Base-by-base conservation (phyloP, 768 basidiomycete species). In the Lactarius hatsudake region DNA sequence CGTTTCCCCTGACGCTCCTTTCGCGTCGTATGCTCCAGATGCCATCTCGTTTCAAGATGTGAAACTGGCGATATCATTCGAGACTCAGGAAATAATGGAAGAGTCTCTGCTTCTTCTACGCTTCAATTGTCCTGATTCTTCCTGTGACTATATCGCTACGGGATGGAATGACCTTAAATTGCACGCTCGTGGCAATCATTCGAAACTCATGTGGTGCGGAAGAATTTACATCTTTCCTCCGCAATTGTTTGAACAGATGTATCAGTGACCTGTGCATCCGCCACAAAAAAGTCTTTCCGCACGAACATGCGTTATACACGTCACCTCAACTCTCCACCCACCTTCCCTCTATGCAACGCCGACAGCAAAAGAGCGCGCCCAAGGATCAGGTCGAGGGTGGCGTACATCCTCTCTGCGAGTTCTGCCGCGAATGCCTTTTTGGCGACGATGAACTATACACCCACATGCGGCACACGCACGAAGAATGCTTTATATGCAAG, bases 401-500 rank as follows among this genome's bases (percentile, higher is more conserved):
- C 2, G 74, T 86, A 1, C 92, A 94, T 71, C 92, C 93, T 0
- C 71, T 91, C 2, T 96, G 93, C 75, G 86, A 86, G 72, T 98
- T 98, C 75, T 97, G 95, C 72, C 86, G 85, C n/a, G 90, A 94
- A 71, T 95, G 91, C 72, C 95, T 91, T 82, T 97, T 96, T 75
- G 80, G 89, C n/a, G 89, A 90, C 63, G 96, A 98, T 73, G 95
- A 95, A 72, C 79, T 98, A n/a, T 97, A 88, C 75, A 80, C 87
- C 28, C 97, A 99, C 76, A 93, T 98, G 89, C 86, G 96, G 61
- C 89, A 95, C 74, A 82, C 81, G 59, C 96, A 99, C 78, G 96
- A 99, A 76, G 96, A 98, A 73, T 98, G 96, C 75, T 97, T 97
- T 71, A 76, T 99, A 17, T 99, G 97, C 77, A 94, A 93, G 74